Evolutionary conservation across 176 grass and related monocot species (phyloP), one percentile per base, ranked within the genome.

Genomic region (Raddia distichophylla): DNA sequence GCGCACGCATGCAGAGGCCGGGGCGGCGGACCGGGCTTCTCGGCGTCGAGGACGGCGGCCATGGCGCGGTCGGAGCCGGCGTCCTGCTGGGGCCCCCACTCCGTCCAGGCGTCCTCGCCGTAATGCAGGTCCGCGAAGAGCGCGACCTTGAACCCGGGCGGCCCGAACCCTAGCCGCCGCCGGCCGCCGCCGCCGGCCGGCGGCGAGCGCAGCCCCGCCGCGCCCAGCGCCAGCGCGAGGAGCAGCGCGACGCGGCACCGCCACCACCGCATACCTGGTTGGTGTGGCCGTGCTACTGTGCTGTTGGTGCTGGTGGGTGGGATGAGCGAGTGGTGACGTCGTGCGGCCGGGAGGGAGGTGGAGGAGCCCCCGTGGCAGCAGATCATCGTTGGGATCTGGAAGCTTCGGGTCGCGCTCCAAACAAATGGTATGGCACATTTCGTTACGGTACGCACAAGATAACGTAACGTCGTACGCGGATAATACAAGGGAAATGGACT

Each of bases 121-220:
- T 98, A 98, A 76, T 98, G 95, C 64, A 94, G 90, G 78, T 98
- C 95, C 3, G 90, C 90, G 77, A 98, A 98, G 42, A 94, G 88
- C 2, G 88, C 90, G 52, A 98, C 77, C 88, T 89, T 98, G 95
- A 97, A 97, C 43, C 71, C 82, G n/a, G n/a, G n/a, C n/a, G n/a
- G 2, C 10, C 82, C 5, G 76, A 97, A 89, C 46, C 69, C 77
- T 50, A 92, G 89, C 63, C 74, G 56, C 12, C 51, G n/a, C 1
- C 64, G 60, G 48, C 7, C 7, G 59, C 5, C 46, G 0, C n/a
- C 13, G 17, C 33, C 1, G n/a, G 67, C 53, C 50, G 49, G 48
- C 35, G 51, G 49, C 16, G 90, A 17, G 0, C 14, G 17, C 13
- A 67, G 20, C 67, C 37, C 75, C 19, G 44, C 63, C 13, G 57